Conservation (phyloP, 2,329 filamentous ascomycete genomes). For the Lecanicillium sp. region DNA sequence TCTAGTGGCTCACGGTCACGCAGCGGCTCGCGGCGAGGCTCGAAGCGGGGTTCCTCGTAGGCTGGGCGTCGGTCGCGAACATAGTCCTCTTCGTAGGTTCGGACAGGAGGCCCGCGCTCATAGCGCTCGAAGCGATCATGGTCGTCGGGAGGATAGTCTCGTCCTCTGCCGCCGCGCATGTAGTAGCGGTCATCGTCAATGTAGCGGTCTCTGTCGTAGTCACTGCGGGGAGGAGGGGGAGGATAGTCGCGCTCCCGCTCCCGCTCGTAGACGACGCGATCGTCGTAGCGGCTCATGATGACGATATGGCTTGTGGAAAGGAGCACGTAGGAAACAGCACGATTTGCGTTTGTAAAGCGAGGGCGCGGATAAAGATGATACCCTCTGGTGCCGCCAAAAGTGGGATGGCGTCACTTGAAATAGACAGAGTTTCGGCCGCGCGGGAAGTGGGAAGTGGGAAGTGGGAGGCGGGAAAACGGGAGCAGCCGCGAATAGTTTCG, state of each 20-base stretch:
- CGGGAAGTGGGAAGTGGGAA: no score
- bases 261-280: constrained; percentile 7
- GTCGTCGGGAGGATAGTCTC: constrained; percentile 41
- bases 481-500: no score
- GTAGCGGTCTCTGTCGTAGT: constrained; percentile 37
- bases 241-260: constrained; percentile 20
- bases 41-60: constrained; percentile 43
- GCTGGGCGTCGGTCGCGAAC: constrained; percentile 44
- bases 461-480: no score
- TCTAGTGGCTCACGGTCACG: constrained; percentile 16
- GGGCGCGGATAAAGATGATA: no score
- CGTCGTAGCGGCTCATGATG: constrained; percentile 8
- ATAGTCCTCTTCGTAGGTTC: constrained; percentile 37
- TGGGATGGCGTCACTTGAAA: no score
- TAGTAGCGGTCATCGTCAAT: constrained; percentile 44
- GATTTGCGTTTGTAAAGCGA: no score
- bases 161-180: constrained; percentile 24
- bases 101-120: constrained; percentile 21
- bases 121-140: constrained; percentile 35
- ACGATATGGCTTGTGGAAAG: background rate
- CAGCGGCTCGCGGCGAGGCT: constrained; percentile 22
- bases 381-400: no score
- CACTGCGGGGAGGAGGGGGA: background rate
- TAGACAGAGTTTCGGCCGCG: no score
- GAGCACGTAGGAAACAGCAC: no score